These are phyloP conservation scores for thale cress (Arabidopsis thaliana) DNA, from an alignment of 345 rosid species.

Conservation along the genomic window TAIR10.1 NC_003074.8:7639501-7640000, in stretches of 20 bases:
- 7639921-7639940: neutral
- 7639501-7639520: slow-evolving; percentile 48
- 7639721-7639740: slow-evolving; percentile 71
- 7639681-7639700: slow-evolving; percentile 55
- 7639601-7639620: slow-evolving; percentile 62
- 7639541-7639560: slow-evolving; percentile 47
- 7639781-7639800: slow-evolving; percentile 61
- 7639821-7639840: slow-evolving; percentile 35
- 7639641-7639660: slow-evolving; percentile 52
- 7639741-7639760: slow-evolving; percentile 71
- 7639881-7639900: neutral
- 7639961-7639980: neutral
- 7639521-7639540: slow-evolving; percentile 54
- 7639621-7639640: slow-evolving; percentile 54
- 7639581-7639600: slow-evolving; percentile 63
- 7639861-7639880: neutral
- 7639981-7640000: too few species aligned
- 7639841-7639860: neutral
- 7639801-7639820: slow-evolving; percentile 55
- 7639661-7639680: slow-evolving; percentile 54
- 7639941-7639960: neutral
- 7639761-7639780: slow-evolving; percentile 61
- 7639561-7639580: slow-evolving; percentile 62
- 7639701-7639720: slow-evolving; percentile 62
- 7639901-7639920: neutral